phyloP scores from a whole-genome alignment of 75 land plant species.

The Azolla pinnata region DNA sequence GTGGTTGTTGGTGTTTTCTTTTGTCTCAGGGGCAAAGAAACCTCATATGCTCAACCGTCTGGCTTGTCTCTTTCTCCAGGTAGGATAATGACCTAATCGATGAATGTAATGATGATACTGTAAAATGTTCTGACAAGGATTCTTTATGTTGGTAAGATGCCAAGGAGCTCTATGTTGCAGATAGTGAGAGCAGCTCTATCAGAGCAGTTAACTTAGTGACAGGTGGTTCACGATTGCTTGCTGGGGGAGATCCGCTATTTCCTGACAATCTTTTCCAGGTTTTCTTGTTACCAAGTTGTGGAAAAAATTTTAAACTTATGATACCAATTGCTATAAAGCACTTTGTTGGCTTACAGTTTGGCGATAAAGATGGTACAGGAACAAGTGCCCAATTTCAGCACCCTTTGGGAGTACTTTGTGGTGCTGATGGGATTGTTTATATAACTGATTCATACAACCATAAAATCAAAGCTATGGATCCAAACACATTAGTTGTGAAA shows the following conservation, averaged over 20 bases:
- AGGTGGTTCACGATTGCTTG: conserved; percentile 77
- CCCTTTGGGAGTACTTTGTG: conserved; percentile 71
- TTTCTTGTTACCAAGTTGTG: not conserved
- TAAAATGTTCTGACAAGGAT: too few species aligned
- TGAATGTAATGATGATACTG: too few species aligned
- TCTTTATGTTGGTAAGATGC: conserved; percentile 42
- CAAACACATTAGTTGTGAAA: conserved; percentile 39
- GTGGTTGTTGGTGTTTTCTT: not conserved
- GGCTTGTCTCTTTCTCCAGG: conserved; percentile 84
- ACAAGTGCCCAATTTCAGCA: conserved; percentile 88
- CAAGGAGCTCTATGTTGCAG: conserved; percentile 66
- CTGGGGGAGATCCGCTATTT: conserved; percentile 92
- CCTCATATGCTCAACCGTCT: conserved; percentile 96
- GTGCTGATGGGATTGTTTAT: conserved; percentile 60
- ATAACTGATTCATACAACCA: conserved; percentile 94
- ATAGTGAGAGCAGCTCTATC: conserved; percentile 97
- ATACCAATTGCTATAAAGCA: not conserved
- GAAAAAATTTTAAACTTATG: not conserved
- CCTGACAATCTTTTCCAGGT: conserved; percentile 93
- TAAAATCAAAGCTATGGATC: conserved; percentile 82
- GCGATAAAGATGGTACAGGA: conserved; percentile 87
- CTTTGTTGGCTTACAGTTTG: conserved; percentile 54
- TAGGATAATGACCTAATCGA: conserved; percentile 17
- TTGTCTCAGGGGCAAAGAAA: conserved; percentile 26
- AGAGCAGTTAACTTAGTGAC: conserved; percentile 66